Evolutionary conservation across 208 protist genomes (phyloP), one percentile per base, ranked within the genome.

Genomic region (Willaertia magna): DNA sequence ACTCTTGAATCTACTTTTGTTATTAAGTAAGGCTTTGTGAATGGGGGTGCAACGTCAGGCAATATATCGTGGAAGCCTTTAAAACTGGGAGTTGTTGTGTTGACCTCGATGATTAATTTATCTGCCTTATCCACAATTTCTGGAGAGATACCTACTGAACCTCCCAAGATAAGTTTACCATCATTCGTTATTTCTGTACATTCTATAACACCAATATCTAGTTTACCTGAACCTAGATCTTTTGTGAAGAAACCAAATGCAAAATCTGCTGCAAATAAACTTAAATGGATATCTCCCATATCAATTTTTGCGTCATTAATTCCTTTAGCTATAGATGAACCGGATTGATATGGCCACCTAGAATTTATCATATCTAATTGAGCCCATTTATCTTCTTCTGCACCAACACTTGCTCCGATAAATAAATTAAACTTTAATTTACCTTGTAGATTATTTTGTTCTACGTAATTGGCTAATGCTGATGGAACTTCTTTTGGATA

Each of bases 21-120:
- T 1, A 91, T 81, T 61, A 86, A 47, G 14, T 55, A 90, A 47
- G 89, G 88, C 26, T 85, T 86, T 39, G 87, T 48, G 11, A 43
- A 34, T 44, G 89, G 89, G 30, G 89, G 89, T 42, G 4, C 2
- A 22, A 74, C 42, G 7, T 52, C 20, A n/a, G n/a, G n/a, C n/a
- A n/a, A n/a, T 7, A 91, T 83, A 88, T 91, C 89, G 84, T 91
- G 89, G 22, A 90, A 22, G 1, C 89, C 89, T 30, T 87, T 52
- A 14, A 87, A 91, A 26, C 84, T 89, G 9, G 89, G 89, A 9
- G 91, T 34, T 0, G 48, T 59, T 4, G 89, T 91, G 4, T 91
- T 91, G 0, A 91, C 52, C 34, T 91, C 89, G 22, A 91, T 87
- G 2, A 91, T 91, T 0, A 91, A 39, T 43, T 91, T 91, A 42